Evolutionary conservation across 1,284 basidiomycete genomes (phyloP), one percentile per base, ranked within the genome.

Genomic region (Golubevia pallescens): DNA sequence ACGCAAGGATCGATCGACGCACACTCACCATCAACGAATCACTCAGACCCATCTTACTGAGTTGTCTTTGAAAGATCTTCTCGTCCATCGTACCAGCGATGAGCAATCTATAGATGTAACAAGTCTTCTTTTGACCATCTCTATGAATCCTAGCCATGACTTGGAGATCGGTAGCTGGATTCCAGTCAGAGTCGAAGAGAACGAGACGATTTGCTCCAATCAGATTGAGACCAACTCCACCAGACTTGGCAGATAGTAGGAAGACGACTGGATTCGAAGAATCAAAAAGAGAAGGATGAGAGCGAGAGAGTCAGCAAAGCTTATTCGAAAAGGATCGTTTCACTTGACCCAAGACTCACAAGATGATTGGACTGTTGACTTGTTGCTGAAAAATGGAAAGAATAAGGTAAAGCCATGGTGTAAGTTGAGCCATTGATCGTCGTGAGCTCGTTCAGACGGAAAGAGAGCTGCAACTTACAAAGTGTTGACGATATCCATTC

Each of bases 131-230:
- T 87, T 99, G 97, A 0, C 97, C 97, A 86, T 99, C 96, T 57
- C 93, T 90, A 86, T 95, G 93, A 77, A 96, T 97, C 58, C 97
- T 90, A 61, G 95, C 96, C 96, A 99, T 99, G 0, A 96, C 93
- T 86, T 99, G 96, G 16, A 95, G 87, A 86, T 99, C 96, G 75
- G 87, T 87, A 1, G 87, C 87, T 56, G 94, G 94, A 86, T 96
- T 96, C 94, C 97, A 99, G 82, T 99, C 96, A 59, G 93, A 94
- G 86, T 99, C 96, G 68, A 90, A 87, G 19, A 89, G 80, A 64
- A 93, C 92, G 53, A 97, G 86, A 53, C 95, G 88, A 8, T 59
- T 61, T 23, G 64, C 64, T 19, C 64, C 64, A 24, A 94, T 94
- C 24, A 97, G 89, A 85, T 98, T 99, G 62, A 99, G 89, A 1